Base-by-base conservation (phyloP, 805 yeast species). In the Ogataea pilisensis region DNA sequence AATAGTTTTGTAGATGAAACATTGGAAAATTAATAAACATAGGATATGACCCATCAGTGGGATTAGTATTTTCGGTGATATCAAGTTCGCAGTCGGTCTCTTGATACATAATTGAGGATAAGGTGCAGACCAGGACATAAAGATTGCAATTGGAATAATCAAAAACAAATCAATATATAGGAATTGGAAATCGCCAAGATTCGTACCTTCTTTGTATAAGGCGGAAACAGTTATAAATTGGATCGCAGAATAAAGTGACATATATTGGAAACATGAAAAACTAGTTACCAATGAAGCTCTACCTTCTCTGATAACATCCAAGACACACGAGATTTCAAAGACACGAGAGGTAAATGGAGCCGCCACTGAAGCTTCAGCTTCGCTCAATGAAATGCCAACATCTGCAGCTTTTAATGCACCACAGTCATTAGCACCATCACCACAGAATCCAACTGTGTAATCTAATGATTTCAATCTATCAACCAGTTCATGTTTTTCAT, bases 371-470 rank as follows among this genome's bases (percentile, higher is more conserved):
- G 99, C 99, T 59, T 93, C 99, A 0, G 98, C 99, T 60, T 93
- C 99, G 22, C 96, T 86, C 35, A 93, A 66, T 0, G 98, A 91
- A 16, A 93, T 80, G 14, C 99, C 99, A 37, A 95, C 95, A 65
- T 93, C 96, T 0, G 99, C 98, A 12, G 96, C 96, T 56, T 91
- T 93, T 43, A 93, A 69, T 0, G 99, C 99, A 51, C 99, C 99
- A 65, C 98, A 93, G 59, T 93, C 99, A 63, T 93, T 93, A 5
- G 99, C 99, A 49, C 99, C 99, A 66, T 93, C 99, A 28, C 99
- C 99, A 65, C 98, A 93, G 63, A 93, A 93, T 2, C 97, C 96
- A 35, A 88, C 95, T 0, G 95, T 87, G 58, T 91, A 91, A 55
- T 90, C 96, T 17, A 93, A 58, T 18, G 70, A 73, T 60, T 89